phyloP scores from a whole-genome alignment of 2,329 filamentous ascomycete species.

The Neospermospora avenae region DNA sequence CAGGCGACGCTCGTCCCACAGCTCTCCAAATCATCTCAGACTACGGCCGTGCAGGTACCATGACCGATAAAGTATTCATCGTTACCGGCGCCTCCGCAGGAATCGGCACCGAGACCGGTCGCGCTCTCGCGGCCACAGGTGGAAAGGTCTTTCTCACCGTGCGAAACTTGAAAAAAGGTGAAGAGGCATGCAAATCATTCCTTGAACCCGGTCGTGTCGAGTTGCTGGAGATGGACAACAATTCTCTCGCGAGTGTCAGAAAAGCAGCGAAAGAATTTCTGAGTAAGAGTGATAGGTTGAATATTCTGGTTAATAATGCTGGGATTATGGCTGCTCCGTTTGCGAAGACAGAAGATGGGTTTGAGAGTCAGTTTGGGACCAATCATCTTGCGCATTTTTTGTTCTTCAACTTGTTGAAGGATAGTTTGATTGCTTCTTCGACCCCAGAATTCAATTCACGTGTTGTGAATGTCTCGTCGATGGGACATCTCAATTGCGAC shows the following conservation, averaged over 20 bases:
- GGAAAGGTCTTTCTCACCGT: conserved; percentile 38
- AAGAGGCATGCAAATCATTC: conserved; percentile 35
- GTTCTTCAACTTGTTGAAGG: conserved; percentile 48
- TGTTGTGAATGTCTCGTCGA: conserved; percentile 45
- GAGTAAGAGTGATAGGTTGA: conserved; percentile 31
- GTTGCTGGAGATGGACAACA: conserved; percentile 36
- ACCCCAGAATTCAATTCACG: conserved; percentile 43
- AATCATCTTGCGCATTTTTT: conserved; percentile 55
- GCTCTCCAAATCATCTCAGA: conserved; percentile 35
- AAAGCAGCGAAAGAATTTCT: conserved; percentile 32
- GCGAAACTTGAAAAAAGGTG: conserved; percentile 36
- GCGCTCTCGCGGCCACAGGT: conserved; percentile 37
- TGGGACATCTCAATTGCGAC: conserved; percentile 41
- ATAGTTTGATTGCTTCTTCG: conserved; percentile 39
- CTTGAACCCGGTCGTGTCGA: conserved; percentile 37
- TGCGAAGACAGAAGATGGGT: conserved; percentile 42
- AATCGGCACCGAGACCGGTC: conserved; percentile 39
- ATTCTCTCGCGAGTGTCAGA: conserved; percentile 36
- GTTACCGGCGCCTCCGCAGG: conserved; percentile 39
- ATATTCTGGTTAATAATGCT: conserved; percentile 33
- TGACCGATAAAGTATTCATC: conserved; percentile 41
- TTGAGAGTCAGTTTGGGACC: conserved; percentile 49
- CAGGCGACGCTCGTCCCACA: conserved; percentile 36
- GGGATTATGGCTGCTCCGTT: conserved; percentile 25
- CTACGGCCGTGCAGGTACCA: conserved; percentile 22